Conservation (phyloP, 2,329 filamentous ascomycete genomes). For the Fusarium cyanostomum region DNA sequence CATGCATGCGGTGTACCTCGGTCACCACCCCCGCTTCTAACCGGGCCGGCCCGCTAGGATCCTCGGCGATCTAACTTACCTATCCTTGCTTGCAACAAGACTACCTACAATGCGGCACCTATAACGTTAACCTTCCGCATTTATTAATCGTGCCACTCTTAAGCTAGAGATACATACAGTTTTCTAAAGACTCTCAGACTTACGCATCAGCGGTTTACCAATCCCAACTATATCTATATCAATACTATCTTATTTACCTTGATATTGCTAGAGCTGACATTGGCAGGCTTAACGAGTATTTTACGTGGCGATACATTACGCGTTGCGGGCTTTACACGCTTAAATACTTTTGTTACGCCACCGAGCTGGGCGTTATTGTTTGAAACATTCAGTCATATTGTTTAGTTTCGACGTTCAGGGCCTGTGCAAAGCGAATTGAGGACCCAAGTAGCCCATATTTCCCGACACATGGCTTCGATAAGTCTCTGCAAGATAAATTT, state of each 20-base stretch:
- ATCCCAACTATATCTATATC: conserved; percentile 2
- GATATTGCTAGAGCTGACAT: neutral
- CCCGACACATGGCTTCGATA: neutral
- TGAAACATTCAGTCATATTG: neutral
- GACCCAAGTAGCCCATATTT: neutral
- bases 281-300: neutral
- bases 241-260: neutral
- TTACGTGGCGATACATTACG: neutral
- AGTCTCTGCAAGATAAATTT: neutral
- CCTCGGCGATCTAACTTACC: too few species aligned
- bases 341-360: neutral
- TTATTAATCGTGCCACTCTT: too few species aligned
- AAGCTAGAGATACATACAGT: too few species aligned
- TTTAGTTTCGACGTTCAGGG: neutral
- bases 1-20: too few species aligned
- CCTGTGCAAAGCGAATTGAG: neutral
- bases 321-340: neutral
- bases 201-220: neutral
- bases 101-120: too few species aligned
- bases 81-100: too few species aligned
- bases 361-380: neutral
- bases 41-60: too few species aligned
- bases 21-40: too few species aligned
- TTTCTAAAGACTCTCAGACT: conserved; percentile 1
- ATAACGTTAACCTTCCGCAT: too few species aligned